These are phyloP conservation scores for Thalassiosira mediterranea DNA, from an alignment of 352 stramenopile species.

Conservation along the genomic window DNA sequence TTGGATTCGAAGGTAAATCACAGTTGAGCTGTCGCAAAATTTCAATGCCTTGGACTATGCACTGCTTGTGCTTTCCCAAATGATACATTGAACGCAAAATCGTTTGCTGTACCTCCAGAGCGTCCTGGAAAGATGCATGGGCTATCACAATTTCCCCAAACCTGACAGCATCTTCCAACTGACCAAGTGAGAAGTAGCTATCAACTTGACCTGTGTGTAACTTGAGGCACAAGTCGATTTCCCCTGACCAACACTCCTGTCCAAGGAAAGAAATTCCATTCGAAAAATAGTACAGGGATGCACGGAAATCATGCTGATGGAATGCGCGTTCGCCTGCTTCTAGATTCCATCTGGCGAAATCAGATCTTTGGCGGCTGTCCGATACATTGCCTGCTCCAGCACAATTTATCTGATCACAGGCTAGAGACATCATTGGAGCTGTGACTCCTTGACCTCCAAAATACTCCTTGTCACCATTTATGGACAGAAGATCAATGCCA, in stretches of 20 bases:
- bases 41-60: neutral
- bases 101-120: conserved; percentile 1
- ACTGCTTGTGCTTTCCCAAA: conserved; percentile 13
- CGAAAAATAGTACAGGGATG: conserved; percentile 19
- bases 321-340: neutral
- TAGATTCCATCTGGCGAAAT: conserved; percentile 26
- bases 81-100: conserved; percentile 5
- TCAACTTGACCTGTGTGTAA: conserved; percentile 16
- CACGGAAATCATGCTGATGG: conserved; percentile 10
- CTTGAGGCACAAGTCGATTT: conserved; percentile 7
- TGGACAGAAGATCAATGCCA: conserved; percentile 4
- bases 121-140: conserved; percentile 16
- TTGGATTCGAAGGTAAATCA: conserved; percentile 16
- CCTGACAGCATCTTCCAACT: neutral
- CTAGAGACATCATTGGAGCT: conserved; percentile 14
- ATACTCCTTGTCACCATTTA: conserved; percentile 12
- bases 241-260: neutral
- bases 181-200: conserved; percentile 5
- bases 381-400: neutral
- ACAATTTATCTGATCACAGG: conserved; percentile 22
- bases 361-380: conserved; percentile 1
- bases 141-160: conserved; percentile 13
- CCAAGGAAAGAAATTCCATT: conserved; percentile 23
- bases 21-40: conserved; percentile 8
- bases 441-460: neutral